A percentile compares a stretch with the other conserved stretches of the same genome.
These are phyloP conservation scores for Ceriops tagal DNA, from an alignment of 345 rosid genomes.

Conservation along the genomic window DNA sequence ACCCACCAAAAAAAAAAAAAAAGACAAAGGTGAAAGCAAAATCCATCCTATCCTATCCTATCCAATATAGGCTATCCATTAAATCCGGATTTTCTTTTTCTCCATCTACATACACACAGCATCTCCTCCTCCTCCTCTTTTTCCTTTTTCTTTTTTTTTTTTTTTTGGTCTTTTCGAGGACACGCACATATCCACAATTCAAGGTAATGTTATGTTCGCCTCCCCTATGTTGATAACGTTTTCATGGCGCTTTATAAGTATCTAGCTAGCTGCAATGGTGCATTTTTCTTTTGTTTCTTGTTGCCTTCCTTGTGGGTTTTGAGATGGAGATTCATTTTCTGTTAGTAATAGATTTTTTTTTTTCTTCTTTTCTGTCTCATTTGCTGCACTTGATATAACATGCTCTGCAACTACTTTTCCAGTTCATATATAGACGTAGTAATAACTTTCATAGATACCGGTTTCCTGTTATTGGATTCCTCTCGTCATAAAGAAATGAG, in stretches of 20 bases:
- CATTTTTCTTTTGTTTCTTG: too few species aligned
- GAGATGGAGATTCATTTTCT: conserved; percentile 24
- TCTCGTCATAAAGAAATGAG: too few species aligned
- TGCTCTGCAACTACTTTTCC: too few species aligned
- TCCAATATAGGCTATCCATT: not conserved
- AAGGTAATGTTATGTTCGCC: conserved; percentile 33
- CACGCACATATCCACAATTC: conserved; percentile 20
- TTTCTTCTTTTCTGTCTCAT: not conserved
- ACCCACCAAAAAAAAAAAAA: not conserved
- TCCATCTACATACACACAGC: not conserved
- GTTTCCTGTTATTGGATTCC: not conserved
- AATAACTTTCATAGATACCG: not conserved
- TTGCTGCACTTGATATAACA: not conserved
- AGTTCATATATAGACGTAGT: too few species aligned
- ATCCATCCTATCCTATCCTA: not conserved
- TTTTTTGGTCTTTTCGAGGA: not conserved
- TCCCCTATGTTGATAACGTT: not conserved
- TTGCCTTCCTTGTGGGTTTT: not conserved
- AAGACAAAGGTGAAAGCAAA: not conserved
- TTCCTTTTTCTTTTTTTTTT: not conserved
- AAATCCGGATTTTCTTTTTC: not conserved
- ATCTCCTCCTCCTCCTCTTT: not conserved
- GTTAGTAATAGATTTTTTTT: not conserved
- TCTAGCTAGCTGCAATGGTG: not conserved
- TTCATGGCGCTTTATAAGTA: not conserved